Percentiles rank a stretch among this genome's conserved stretches.
Conservation (phyloP, 192 early-diverging fungal genomes). For the Coemansia sp. region DNA sequence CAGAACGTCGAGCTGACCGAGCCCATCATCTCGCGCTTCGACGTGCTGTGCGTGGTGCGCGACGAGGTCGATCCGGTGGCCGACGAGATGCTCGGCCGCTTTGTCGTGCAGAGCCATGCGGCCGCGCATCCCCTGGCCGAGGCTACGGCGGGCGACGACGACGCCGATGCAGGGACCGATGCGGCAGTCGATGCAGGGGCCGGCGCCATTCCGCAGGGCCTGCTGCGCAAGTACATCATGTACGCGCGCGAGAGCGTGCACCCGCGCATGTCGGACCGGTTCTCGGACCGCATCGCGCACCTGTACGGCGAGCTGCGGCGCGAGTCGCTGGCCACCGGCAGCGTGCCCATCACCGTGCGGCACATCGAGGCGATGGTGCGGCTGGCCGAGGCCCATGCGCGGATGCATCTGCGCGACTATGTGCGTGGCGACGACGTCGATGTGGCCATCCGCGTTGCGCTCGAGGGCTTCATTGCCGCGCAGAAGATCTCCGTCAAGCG, state of each 20-base stretch:
- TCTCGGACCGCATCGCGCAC: slow-evolving; percentile 83
- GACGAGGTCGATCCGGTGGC: slow-evolving; percentile 88
- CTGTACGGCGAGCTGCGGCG: slow-evolving; percentile 90
- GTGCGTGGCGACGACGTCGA: slow-evolving; percentile 91
- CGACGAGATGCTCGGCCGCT: slow-evolving; percentile 88
- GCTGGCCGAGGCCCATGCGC: slow-evolving; percentile 84
- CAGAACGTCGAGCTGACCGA: slow-evolving; percentile 98
- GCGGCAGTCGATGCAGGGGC: slow-evolving; percentile 34
- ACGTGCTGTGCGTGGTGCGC: slow-evolving; percentile 93
- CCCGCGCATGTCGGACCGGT: slow-evolving; percentile 81
- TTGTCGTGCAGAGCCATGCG: slow-evolving; percentile 92
- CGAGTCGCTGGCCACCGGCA: slow-evolving; percentile 76
- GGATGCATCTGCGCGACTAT: slow-evolving; percentile 93
- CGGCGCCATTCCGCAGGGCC: slow-evolving; percentile 72
- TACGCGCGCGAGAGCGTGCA: slow-evolving; percentile 75
- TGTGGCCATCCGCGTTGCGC: slow-evolving; percentile 84
- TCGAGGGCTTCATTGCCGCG: slow-evolving; percentile 87
- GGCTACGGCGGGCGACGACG: slow-evolving; percentile 38
- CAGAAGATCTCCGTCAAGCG: slow-evolving; percentile 93
- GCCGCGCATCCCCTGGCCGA: slow-evolving; percentile 76
- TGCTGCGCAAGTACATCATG: slow-evolving; percentile 86
- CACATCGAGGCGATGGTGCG: slow-evolving; percentile 87
- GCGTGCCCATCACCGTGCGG: slow-evolving; percentile 86
- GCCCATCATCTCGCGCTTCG: slow-evolving; percentile 98
- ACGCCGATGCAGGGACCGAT: slow-evolving; percentile 21